phyloP scores from a whole-genome alignment of 1,139 yeast species.

The Meyerozyma athensensis region DNA sequence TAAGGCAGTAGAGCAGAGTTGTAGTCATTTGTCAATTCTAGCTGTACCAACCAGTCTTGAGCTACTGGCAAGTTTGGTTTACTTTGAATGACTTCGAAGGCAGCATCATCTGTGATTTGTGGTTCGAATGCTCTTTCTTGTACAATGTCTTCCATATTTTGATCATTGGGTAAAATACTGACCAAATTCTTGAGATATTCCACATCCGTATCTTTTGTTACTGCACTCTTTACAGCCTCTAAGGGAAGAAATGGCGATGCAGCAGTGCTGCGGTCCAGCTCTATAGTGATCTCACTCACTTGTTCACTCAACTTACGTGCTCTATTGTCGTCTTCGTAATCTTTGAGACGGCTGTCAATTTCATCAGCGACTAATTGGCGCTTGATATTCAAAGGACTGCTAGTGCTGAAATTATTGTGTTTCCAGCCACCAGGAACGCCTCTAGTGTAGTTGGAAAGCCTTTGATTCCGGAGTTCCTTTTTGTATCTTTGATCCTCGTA shows the following conservation, averaged over 20 bases:
- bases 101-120: constrained; percentile 31
- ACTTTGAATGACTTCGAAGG: constrained; percentile 28
- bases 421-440: constrained; percentile 33
- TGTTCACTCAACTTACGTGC: constrained; percentile 17
- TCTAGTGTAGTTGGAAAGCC: constrained; percentile 22
- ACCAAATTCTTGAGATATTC: constrained; percentile 36
- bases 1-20: constrained; percentile 44
- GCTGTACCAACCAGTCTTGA: constrained; percentile 60
- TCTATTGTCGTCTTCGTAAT: constrained; percentile 17
- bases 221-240: constrained; percentile 8
- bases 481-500: constrained; percentile 25
- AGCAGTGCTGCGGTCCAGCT: constrained; percentile 7
- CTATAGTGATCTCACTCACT: constrained; percentile 30
- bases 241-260: constrained; percentile 8
- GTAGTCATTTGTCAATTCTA: constrained; percentile 51
- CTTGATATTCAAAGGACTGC: constrained; percentile 19
- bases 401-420: constrained; percentile 6
- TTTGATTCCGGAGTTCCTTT: constrained; percentile 35
- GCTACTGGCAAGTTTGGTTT: constrained; percentile 44
- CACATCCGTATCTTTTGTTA: constrained; percentile 15
- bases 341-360: constrained; percentile 22
- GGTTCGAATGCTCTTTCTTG: constrained; percentile 72
- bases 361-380: constrained; percentile 25
- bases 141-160: constrained; percentile 38
- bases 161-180: constrained; percentile 25